A percentile compares a stretch with the other conserved stretches of the same genome.
Conservation (phyloP, 768 basidiomycete genomes). For the Astraeus odoratus region DNA sequence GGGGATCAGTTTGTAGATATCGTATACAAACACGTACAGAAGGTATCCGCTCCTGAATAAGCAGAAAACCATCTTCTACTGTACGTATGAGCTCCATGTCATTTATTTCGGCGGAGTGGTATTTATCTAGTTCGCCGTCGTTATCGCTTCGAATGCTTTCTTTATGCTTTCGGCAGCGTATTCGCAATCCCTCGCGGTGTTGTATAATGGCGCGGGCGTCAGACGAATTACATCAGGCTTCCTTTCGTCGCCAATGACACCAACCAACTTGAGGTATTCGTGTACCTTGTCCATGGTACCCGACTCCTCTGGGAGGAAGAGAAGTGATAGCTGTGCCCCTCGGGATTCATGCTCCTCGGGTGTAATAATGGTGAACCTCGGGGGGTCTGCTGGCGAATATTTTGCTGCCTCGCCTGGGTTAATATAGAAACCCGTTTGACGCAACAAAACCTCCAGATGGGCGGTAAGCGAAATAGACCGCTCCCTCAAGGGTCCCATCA, state of each 20-base stretch:
- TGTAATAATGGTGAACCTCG: slow-evolving; percentile 89
- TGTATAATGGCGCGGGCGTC: slow-evolving; percentile 84
- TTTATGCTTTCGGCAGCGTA: slow-evolving; percentile 61
- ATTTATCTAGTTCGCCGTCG: slow-evolving; percentile 4
- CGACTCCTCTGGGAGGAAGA: slow-evolving; percentile 56
- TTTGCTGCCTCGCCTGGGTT: slow-evolving; percentile 28
- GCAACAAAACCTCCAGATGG: slow-evolving; percentile 59
- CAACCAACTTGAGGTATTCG: slow-evolving; percentile 49
- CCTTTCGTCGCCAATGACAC: slow-evolving; percentile 90
- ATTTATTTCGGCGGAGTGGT: neutral
- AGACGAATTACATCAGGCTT: slow-evolving; percentile 89
- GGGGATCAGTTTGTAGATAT: slow-evolving; percentile 39
- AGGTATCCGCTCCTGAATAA: slow-evolving; percentile 1
- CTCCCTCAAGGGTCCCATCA: slow-evolving; percentile 59
- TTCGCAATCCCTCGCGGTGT: slow-evolving; percentile 71
- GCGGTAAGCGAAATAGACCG: slow-evolving; percentile 69
- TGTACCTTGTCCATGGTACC: slow-evolving; percentile 69
- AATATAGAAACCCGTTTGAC: slow-evolving; percentile 57
- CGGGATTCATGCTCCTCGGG: slow-evolving; percentile 59
- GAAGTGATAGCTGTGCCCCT: slow-evolving; percentile 83
- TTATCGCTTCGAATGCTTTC: slow-evolving; percentile 37
- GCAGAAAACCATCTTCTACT: slow-evolving; percentile 1
- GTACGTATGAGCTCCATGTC: slow-evolving; percentile 1
- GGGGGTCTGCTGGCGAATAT: slow-evolving; percentile 20
- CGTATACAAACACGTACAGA: slow-evolving; percentile 35